Percentiles rank a stretch among this genome's conserved stretches.
phyloP scores from a whole-genome alignment of 768 basidiomycete genomes.

The Lactifluus subvellereus region DNA sequence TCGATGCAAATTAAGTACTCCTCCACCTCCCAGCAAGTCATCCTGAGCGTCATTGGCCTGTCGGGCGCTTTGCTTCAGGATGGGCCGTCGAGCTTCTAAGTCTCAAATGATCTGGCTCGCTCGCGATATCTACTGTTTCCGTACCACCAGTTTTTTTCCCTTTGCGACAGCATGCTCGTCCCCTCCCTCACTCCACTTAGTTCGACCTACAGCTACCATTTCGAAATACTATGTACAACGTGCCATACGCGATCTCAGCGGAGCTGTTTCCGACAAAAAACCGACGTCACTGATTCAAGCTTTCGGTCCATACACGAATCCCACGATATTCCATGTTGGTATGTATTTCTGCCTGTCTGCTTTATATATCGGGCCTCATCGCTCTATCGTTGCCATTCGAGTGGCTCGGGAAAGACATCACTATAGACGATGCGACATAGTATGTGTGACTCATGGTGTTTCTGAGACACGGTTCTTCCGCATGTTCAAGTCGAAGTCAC shows the following conservation, averaged over 20 bases:
- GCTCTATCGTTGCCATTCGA: background rate
- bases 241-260: conserved; percentile 38
- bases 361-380: background rate
- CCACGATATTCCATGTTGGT: conserved; percentile 33
- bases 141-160: conserved; percentile 13
- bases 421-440: background rate
- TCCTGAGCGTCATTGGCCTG: conserved; percentile 50
- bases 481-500: too few species aligned
- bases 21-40: conserved; percentile 39
- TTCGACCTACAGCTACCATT: conserved; percentile 56
- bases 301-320: conserved; percentile 44
- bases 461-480: too few species aligned
- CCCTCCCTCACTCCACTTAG: conserved; percentile 44
- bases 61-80: conserved; percentile 52
- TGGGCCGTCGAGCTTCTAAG: conserved; percentile 45
- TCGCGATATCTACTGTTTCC: conserved; percentile 42
- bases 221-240: conserved; percentile 55
- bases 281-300: conserved; percentile 43
- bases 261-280: conserved; percentile 51
- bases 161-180: too few species aligned
- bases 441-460: too few species aligned
- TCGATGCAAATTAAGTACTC: conserved; percentile 66
- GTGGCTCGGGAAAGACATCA: background rate
- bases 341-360: too few species aligned
- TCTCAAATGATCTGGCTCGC: conserved; percentile 49